Base-by-base conservation (phyloP, 2,329 filamentous ascomycete genomes). In the Colletotrichum chrysophilum region DNA sequence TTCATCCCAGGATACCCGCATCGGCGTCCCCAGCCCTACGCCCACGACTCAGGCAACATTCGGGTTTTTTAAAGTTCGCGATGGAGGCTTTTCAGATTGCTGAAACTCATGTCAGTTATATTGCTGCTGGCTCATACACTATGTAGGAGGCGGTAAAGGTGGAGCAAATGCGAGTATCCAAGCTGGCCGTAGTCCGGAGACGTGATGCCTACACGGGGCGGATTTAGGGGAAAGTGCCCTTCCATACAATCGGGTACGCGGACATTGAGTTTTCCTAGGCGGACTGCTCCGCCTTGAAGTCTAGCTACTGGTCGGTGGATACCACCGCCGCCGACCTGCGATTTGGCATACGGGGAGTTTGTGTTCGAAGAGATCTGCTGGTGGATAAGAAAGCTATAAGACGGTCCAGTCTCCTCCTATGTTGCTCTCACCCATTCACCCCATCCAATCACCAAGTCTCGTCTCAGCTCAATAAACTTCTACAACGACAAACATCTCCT, bases 51-150 rank as follows among this genome's bases (percentile, higher is more conserved):
- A 43, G 16, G 9, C 16, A 24, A 6, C 34, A 6, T 7, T 12
- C 21, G 9, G 36, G 26, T 14, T 36, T 9, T 18, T 48, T 66
- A 14, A 21, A 48, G 36, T 66, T 48, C 24, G n/a, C 30, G 12
- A 18, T 64, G 32, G 32, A 64, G 32, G 32, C 30, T 64, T 10
- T 61, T 64, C 60, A 38, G 60, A 64, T 64, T 64, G 58, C 28
- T 61, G 38, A 64, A 64, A 64, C 60, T 34, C 32, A 36, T 34
- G 12, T 64, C 60, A 64, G 30, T 64, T 64, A 64, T 38, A 64
- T 64, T 64, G 30, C 13, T 38, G 21, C 60, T 58, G 55, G 24
- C 5, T 56, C 14, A 24, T 48, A 7, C 43, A 52, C 43, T 28
- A 36, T n/a, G 60, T 64, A 7, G 32, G 13, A 24, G 10, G 60